Base-by-base conservation (phyloP, 2,329 filamentous ascomycete genomes). In the Cordyceps farinosa region DNA sequence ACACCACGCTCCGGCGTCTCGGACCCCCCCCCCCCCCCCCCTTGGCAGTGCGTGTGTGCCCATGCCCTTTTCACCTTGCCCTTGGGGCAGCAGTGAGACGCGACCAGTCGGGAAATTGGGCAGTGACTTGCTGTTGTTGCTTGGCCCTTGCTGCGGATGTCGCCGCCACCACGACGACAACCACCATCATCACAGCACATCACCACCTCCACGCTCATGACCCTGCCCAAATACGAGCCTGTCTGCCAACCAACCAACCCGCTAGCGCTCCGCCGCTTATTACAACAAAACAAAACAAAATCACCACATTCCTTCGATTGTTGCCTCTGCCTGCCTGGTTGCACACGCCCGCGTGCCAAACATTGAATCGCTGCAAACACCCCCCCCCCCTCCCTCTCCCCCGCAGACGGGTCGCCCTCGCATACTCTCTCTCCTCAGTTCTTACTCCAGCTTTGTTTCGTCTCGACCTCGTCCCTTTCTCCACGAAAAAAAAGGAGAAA, bases 191-290 rank as follows among this genome's bases (percentile, higher is more conserved):
- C 45, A 40, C 47, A 52, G 47, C 47, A 27, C 58, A 53, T 61
- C 48, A 44, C 55, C 38, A 59, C 34, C 56, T 36, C 55, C 10
- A 5, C 30, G 3, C 5, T 61, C 48, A 45, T 61, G 58, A 61
- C 50, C 38, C 58, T 61, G 27, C 38, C 27, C 22, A 61, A 61
- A 61, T 61, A 61, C 58, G 58, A 61, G 58, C 47, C 48, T 58
- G 22, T 34, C 38, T 15, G 29, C 36, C 27, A 45, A 63, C 52
- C 47, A 63, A 63, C 60, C 65, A 65, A 64, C 53, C 45, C 57
- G 42, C 62, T 62, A 54, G 62, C 57, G 64, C 61, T 58, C 17
- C 44, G 61, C 61, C 38, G 52, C 52, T 42, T 57, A 58, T 57
- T 58, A 36, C 27, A 34, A 48, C 40, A 22, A 22, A 22, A 22